A percentile compares a stretch with the other conserved stretches of the same genome.
Evolutionary conservation across 2,329 filamentous ascomycete species (phyloP).

Genomic region (Claviceps digitariae): DNA sequence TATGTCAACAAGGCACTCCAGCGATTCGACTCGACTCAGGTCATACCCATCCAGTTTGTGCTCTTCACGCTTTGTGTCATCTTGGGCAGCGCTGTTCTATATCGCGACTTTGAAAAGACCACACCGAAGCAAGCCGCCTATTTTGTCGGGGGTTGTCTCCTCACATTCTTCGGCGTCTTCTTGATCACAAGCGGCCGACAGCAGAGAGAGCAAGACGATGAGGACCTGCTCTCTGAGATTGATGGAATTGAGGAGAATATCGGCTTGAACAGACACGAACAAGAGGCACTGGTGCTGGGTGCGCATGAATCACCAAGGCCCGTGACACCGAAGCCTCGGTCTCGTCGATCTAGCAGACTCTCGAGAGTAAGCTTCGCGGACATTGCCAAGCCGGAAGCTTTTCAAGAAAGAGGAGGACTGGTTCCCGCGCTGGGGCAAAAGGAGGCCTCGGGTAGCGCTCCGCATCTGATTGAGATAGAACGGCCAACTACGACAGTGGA

Average conservation of each 20-base stretch:
- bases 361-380: conserved; percentile 33
- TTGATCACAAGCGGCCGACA: conserved; percentile 80
- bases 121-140: conserved; percentile 60
- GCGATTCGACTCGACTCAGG: conserved; percentile 91
- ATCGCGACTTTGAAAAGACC: conserved; percentile 85
- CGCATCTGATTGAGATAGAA: conserved; percentile 21
- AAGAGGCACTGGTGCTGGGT: conserved; percentile 6
- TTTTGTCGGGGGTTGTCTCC: conserved; percentile 76
- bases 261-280: conserved; percentile 39
- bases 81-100: conserved; percentile 80
- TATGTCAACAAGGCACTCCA: conserved; percentile 84
- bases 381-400: conserved; percentile 22
- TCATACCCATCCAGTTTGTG: conserved; percentile 96
- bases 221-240: conserved; percentile 36
- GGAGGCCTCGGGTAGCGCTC: conserved; percentile 17
- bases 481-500: conserved; percentile 25
- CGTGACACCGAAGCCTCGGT: conserved; percentile 17
- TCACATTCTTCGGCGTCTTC: conserved; percentile 96
- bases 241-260: conserved; percentile 53
- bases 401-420: conserved; percentile 20
- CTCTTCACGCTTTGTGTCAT: conserved; percentile 94
- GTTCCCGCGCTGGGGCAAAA: conserved; percentile 20
- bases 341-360: conserved; percentile 34
- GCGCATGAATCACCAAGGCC: conserved; percentile 10
- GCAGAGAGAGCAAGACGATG: conserved; percentile 43